Base-by-base conservation (phyloP, 306 rosid genomes). In the Lupinus albus region DNA sequence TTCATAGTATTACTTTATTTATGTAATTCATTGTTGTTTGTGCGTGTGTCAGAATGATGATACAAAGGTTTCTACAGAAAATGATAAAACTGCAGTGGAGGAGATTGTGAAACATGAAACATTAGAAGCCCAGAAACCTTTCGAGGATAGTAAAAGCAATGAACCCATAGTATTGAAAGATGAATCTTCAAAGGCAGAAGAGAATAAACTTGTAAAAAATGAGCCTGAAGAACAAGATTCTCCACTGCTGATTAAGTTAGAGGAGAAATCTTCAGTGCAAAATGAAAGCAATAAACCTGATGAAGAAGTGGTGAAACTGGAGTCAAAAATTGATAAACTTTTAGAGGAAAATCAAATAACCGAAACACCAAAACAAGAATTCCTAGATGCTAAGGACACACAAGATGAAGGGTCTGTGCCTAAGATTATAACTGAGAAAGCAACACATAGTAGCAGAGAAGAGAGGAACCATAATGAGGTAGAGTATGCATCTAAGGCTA, bases 11-110 rank as follows among this genome's bases (percentile, higher is more conserved):
- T 33, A 33, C 5, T 68, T 33, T 8, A 39, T 8, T 73, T 33
- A 11, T 53, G 42, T 20, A 66, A 41, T 2, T 21, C 30, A 2
- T 41, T 11, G 35, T 11, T 45, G 47, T 53, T 9, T 4, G 30
- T 51, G 14, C 38, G 25, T 28, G 20, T 68, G 15, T 51, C 60
- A 78, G 86, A 72, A 67, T 35, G 79, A 78, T 57, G 79, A 56
- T 25, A 33, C 49, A 44, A 74, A 67, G 53, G 69, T 8, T 46
- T 17, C 62, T 48, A 21, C 56, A 35, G 72, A 72, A 61, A 77
- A 49, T 44, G 73, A 55, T 14, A 62, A 82, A 42, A 48, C 68
- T 4, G 8, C 45, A 11, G 68, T 3, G 28, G 80, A 57, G 71
- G 82, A 54, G 57, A 17, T 75, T 6, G 70, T 12, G 56, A 81